These are phyloP conservation scores for Fraxinus greggii DNA, from an alignment of 305 asterid genomes.

Conservation along the genomic window DNA sequence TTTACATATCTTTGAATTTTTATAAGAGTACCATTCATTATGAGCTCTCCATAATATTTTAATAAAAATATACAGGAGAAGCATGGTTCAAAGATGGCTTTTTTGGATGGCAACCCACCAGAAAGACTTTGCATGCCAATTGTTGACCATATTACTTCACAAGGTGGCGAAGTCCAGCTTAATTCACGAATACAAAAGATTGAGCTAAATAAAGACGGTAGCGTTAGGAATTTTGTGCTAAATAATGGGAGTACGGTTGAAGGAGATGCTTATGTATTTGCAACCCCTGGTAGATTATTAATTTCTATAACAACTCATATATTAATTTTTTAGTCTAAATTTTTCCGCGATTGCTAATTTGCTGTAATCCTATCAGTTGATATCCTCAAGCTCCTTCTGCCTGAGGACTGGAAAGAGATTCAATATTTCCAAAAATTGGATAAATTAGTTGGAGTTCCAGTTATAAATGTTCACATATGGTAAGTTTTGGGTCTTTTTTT, in stretches of 20 bases:
- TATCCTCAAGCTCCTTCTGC: conserved; percentile 84
- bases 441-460: conserved; percentile 93
- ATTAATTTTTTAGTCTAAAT: not conserved
- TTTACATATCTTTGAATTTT: not conserved
- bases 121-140: conserved; percentile 97
- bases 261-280: conserved; percentile 91
- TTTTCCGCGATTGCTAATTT: conserved; percentile 14
- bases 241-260: conserved; percentile 56
- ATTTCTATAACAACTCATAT: not conserved
- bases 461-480: conserved; percentile 95
- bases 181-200: conserved; percentile 78
- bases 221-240: conserved; percentile 55
- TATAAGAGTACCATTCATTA: not conserved
- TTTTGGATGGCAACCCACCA: conserved; percentile 96
- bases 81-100: conserved; percentile 97
- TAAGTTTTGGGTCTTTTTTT: conserved; percentile 33
- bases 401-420: conserved; percentile 82
- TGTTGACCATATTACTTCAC: conserved; percentile 69
- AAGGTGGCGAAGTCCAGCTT: conserved; percentile 76
- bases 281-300: conserved; percentile 70
- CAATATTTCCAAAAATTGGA: conserved; percentile 81
- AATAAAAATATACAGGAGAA: conserved; percentile 63
- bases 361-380: conserved; percentile 52
- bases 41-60: conserved; percentile 4
- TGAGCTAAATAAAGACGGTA: conserved; percentile 74